Conservation (phyloP, 306 rosid species). For the Prunus davidiana region DNA sequence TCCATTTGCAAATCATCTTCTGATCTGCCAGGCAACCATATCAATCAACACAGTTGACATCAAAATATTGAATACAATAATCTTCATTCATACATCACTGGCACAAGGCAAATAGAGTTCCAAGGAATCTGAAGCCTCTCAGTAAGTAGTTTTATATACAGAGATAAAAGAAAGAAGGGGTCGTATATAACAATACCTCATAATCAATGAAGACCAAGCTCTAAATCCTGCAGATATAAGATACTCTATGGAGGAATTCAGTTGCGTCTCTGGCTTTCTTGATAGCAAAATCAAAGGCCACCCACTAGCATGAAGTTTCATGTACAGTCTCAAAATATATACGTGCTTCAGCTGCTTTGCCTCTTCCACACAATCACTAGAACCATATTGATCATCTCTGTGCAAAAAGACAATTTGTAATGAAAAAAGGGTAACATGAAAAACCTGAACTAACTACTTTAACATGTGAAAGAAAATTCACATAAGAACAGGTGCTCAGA, state of each 20-base stretch:
- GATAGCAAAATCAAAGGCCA: slow-evolving; percentile 75
- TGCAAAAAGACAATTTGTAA: background rate
- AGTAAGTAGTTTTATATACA: background rate
- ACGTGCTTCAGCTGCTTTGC: slow-evolving; percentile 47
- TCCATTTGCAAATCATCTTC: slow-evolving; percentile 47
- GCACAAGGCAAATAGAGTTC: background rate
- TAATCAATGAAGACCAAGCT: slow-evolving; percentile 59
- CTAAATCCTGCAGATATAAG: slow-evolving; percentile 60
- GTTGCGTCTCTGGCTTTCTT: slow-evolving; percentile 43
- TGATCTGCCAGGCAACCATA: slow-evolving; percentile 39
- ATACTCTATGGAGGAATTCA: slow-evolving; percentile 42
- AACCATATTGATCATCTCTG: slow-evolving; percentile 40
- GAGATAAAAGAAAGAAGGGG: background rate
- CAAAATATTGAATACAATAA: background rate
- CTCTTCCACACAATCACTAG: slow-evolving; percentile 41
- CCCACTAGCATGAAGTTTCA: slow-evolving; percentile 50
- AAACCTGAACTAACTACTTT: background rate
- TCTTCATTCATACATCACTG: background rate
- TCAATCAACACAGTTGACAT: slow-evolving; percentile 1
- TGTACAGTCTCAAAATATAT: slow-evolving; percentile 40
- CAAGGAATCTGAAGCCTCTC: background rate
- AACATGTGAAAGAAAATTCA: background rate
- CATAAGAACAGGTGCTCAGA: background rate
- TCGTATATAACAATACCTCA: slow-evolving; percentile 48
- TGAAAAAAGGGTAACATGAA: background rate